phyloP scores from a whole-genome alignment of 2,329 filamentous ascomycete species.

The Trichoderma brevicompactum region DNA sequence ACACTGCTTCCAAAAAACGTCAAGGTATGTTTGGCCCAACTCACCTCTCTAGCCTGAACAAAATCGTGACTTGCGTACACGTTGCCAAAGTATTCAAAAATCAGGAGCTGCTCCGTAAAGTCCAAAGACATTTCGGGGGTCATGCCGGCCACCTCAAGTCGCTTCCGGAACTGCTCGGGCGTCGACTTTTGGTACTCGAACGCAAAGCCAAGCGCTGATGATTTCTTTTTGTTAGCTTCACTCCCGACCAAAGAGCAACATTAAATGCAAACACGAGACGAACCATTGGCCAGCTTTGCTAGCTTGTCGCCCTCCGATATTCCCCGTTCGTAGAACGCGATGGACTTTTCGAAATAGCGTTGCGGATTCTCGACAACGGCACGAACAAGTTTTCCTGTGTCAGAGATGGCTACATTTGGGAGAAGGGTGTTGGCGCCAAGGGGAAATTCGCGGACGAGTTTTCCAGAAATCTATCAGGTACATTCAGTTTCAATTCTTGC shows the following conservation, averaged over 20 bases:
- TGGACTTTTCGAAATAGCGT: background rate
- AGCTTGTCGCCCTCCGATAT: conserved; percentile 3
- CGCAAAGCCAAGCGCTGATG: background rate
- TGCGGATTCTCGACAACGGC: background rate
- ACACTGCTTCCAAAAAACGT: no score
- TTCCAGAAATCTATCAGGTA: background rate
- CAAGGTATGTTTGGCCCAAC: background rate
- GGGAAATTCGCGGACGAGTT: background rate
- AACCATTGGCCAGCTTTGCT: background rate
- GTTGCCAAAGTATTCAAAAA: background rate
- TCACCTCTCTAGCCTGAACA: conserved; percentile 5
- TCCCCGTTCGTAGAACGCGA: background rate
- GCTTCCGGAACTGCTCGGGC: background rate
- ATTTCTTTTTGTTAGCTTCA: background rate
- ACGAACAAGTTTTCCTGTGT: conserved; percentile 9
- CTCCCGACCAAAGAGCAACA: background rate
- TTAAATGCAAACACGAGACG: background rate
- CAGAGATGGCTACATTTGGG: conserved; percentile 3
- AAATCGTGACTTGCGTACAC: background rate
- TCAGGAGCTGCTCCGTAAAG: conserved; percentile 8
- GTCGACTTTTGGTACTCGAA: background rate
- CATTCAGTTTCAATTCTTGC: background rate
- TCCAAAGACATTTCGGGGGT: background rate
- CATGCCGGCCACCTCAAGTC: background rate
- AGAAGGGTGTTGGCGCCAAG: background rate